Conservation (phyloP, 176 grass and related monocot genomes). For the Oryza brachyantha region DNA sequence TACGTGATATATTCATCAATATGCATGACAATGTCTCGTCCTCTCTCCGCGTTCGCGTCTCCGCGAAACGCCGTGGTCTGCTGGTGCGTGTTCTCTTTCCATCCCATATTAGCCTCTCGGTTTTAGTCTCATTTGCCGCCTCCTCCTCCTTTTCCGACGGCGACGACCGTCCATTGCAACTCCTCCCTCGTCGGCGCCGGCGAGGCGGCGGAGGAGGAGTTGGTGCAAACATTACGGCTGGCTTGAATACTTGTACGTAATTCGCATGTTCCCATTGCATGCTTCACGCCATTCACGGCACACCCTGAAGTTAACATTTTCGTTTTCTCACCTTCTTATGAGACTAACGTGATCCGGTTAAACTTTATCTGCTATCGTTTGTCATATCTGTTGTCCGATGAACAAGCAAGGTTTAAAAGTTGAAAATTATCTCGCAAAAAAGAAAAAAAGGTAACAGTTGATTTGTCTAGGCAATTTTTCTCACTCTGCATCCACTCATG, state of each 20-base stretch:
- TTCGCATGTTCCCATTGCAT: neutral
- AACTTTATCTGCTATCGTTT: neutral
- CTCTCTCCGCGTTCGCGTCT: neutral
- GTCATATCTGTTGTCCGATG: neutral
- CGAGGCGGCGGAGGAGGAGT: conserved; percentile 10
- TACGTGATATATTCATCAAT: too few relatives aligned
- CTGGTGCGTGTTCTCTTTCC: neutral
- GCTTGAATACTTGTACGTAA: conserved; percentile 6
- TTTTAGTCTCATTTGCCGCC: neutral
- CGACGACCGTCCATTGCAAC: neutral
- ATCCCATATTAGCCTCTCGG: neutral
- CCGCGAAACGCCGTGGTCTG: conserved; percentile 21
- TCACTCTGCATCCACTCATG: neutral
- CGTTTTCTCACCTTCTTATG: too few relatives aligned
- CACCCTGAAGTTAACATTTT: neutral
- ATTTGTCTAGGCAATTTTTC: too few relatives aligned
- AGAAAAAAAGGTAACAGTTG: too few relatives aligned
- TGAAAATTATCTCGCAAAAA: too few relatives aligned
- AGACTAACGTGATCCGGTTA: too few relatives aligned
- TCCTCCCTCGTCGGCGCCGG: neutral
- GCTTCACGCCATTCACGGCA: too few relatives aligned
- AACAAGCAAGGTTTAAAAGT: too few relatives aligned
- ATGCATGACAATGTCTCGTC: too few relatives aligned
- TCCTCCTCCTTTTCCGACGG: neutral
- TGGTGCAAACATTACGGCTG: neutral